These are phyloP conservation scores for Podospora anserina DNA, from an alignment of 495 filamentous ascomycete species.

Conservation along the genomic window DNA sequence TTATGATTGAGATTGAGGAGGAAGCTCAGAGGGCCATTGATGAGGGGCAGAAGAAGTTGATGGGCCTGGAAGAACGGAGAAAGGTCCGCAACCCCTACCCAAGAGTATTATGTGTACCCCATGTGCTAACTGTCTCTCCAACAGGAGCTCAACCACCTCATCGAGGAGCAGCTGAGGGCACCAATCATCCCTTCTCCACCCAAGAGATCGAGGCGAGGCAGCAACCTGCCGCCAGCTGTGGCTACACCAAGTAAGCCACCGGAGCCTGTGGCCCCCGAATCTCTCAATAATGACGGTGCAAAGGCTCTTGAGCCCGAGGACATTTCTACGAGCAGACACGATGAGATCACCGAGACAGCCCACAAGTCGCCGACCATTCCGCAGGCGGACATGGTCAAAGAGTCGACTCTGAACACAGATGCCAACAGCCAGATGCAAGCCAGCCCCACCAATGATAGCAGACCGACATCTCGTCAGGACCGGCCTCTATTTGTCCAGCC, in stretches of 20 bases:
- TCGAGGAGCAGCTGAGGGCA: slow-evolving; percentile 35
- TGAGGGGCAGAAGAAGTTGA: slow-evolving; percentile 29
- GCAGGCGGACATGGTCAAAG: slow-evolving; percentile 1
- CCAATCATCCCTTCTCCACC: slow-evolving; percentile 18
- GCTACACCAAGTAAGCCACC: background rate
- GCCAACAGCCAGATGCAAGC: background rate
- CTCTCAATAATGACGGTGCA: slow-evolving; percentile 3
- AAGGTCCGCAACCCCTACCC: slow-evolving; percentile 20
- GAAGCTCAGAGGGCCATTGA: slow-evolving; percentile 24
- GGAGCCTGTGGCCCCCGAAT: background rate
- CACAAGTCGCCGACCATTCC: background rate
- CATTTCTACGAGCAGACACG: too few relatives aligned
- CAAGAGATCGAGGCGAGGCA: slow-evolving; percentile 16
- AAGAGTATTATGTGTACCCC: too few relatives aligned
- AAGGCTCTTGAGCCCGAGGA: slow-evolving; percentile 8
- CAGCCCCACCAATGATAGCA: background rate
- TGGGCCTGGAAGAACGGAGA: slow-evolving; percentile 33
- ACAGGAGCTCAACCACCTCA: slow-evolving; percentile 38
- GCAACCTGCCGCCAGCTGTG: slow-evolving; percentile 6
- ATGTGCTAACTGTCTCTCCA: slow-evolving; percentile 6
- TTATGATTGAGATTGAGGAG: slow-evolving; percentile 33
- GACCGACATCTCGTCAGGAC: background rate
- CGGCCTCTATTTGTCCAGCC: slow-evolving; percentile 3
- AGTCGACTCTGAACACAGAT: background rate
- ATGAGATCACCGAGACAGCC: background rate